Evolutionary conservation across 805 yeast species (phyloP), one percentile per base, ranked within the genome.

Genomic region (Schizosaccharomyces octosporus): DNA sequence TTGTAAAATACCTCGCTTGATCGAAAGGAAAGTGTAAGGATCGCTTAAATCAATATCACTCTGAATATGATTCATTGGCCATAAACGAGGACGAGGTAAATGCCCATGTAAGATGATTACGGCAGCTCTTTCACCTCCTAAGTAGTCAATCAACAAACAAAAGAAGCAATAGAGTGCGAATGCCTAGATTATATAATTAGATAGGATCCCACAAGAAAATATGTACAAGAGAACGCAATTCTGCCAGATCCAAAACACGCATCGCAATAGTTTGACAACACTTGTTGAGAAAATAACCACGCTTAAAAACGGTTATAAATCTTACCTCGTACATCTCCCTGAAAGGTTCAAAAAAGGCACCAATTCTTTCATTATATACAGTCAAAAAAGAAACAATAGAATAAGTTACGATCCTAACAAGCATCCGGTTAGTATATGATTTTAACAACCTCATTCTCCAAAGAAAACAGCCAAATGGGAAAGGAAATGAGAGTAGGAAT

Each of bases 151-250:
- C 62, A 93, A 74, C 36, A 88, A 75, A 41, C 90, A 79, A 74
- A 86, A 90, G 70, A 93, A 93, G 1, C 96, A 87, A 71, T 93
- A 93, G 42, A 93, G 85, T 42, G 89, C 96, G 72, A 93, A 87
- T 0, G 97, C 97, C 63, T 59, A 19, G 17, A 17, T n/a, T 24
- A 19, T 17, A 13, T 17, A 3, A 24, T 45, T 45, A 45, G 51
- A 13, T 19, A 17, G 1, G 21, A 45, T 45, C n/a, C 27, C 24
- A 17, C 9, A 19, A 45, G 27, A n/a, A 45, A n/a, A n/a, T 13
- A n/a, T 17, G 6, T 19, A 5, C 48, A 43, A n/a, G 6, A 43
- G 5, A 17, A 5, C n/a, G 13, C 13, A 5, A 43, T 5, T 3
- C 13, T 43, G 21, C 21, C 32, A 6, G 32, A 31, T 6, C 32